phyloP scores from a whole-genome alignment of 2,329 filamentous ascomycete species.

The Elsinoe arachidis region DNA sequence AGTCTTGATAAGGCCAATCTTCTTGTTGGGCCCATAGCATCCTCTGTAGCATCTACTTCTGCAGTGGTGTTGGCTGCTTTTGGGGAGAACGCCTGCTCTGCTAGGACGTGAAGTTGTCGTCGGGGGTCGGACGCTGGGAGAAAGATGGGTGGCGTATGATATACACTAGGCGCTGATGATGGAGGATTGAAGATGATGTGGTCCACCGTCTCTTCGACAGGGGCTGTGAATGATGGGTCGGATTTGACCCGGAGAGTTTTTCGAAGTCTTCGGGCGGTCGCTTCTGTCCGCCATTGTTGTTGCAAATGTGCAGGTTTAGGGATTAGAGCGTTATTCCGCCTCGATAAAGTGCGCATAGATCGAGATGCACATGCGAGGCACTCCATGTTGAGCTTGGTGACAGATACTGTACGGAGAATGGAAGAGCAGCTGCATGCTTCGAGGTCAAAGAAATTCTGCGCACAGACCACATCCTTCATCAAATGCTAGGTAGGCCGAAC shows the following conservation, averaged over 20 bases:
- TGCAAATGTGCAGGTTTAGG: neutral
- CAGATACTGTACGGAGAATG: neutral
- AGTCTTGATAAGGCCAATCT: constrained; percentile 18
- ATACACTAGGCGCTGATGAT: constrained; percentile 52
- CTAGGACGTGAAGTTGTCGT: constrained; percentile 34
- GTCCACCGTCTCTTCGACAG: constrained; percentile 31
- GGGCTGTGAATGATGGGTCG: constrained; percentile 35
- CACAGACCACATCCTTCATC: neutral
- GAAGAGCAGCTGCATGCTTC: neutral
- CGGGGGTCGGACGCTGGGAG: constrained; percentile 52
- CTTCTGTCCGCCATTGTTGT: constrained; percentile 33
- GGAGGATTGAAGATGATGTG: constrained; percentile 60
- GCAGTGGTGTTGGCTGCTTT: constrained; percentile 19
- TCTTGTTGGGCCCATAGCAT: constrained; percentile 11
- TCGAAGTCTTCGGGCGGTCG: constrained; percentile 38
- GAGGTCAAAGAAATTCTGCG: constrained; percentile 5
- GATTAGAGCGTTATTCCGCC: neutral
- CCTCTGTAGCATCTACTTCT: neutral
- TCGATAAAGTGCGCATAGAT: constrained; percentile 4
- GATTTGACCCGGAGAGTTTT: constrained; percentile 39
- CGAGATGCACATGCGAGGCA: constrained; percentile 5
- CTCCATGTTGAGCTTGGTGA: neutral
- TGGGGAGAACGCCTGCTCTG: constrained; percentile 20
- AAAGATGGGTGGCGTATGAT: constrained; percentile 58
- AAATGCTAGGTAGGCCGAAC: neutral